phyloP scores from a whole-genome alignment of 164 flowering plant genomes.

The Annona squamosa region DNA sequence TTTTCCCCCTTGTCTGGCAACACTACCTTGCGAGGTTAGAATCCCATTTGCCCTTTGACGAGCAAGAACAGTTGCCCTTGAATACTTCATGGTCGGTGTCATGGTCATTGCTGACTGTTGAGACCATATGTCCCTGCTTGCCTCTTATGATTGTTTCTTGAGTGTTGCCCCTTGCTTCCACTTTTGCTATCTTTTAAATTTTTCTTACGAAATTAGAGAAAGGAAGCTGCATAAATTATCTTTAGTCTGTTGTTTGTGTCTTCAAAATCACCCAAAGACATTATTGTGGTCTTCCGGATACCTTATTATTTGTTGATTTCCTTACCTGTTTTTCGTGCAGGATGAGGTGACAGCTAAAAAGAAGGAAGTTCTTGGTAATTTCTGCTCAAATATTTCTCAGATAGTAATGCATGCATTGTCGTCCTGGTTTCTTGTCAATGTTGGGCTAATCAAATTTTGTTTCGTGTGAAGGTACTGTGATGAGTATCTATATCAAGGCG shows the following conservation, averaged over 20 bases:
- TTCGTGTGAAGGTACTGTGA: constrained; percentile 49
- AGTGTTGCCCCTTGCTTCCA: too few relatives aligned
- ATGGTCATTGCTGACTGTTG: too few relatives aligned
- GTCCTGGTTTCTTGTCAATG: neutral
- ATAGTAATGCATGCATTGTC: neutral
- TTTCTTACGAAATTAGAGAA: too few relatives aligned
- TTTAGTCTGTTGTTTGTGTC: neutral
- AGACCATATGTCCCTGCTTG: too few relatives aligned
- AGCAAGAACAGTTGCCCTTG: too few relatives aligned
- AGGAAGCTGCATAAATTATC: too few relatives aligned
- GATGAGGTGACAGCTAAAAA: constrained; percentile 60
- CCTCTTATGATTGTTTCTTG: too few relatives aligned
- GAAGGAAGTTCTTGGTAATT: constrained; percentile 71
- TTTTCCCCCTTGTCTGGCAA: too few relatives aligned
- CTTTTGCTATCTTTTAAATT: too few relatives aligned
- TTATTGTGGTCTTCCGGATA: neutral
- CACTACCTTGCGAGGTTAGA: too few relatives aligned
- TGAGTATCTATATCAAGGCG: constrained; percentile 71
- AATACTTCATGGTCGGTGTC: too few relatives aligned
- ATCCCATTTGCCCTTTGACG: too few relatives aligned
- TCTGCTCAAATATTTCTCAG: neutral
- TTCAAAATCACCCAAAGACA: neutral
- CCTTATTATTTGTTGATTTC: neutral
- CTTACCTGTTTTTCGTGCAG: constrained; percentile 31
- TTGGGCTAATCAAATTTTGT: constrained; percentile 9